phyloP scores from a whole-genome alignment of 768 basidiomycete genomes.

The Heimioporus sp. region DNA sequence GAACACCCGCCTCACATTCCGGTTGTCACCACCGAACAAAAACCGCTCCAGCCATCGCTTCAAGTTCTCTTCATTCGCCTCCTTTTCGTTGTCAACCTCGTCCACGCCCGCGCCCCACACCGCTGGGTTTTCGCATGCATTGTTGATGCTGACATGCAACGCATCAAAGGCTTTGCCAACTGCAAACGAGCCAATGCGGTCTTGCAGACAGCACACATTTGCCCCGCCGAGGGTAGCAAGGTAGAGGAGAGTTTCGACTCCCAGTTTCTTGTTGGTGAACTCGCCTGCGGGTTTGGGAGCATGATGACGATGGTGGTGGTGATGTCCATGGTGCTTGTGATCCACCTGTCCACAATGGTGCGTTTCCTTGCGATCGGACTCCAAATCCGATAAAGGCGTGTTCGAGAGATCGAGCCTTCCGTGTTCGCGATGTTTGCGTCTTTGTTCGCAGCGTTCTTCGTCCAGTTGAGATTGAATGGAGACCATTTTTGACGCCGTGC shows the following conservation, averaged over 20 bases:
- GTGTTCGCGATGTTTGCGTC: background rate
- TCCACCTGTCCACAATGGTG: too few species aligned
- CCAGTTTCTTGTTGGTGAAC: slow-evolving; percentile 62
- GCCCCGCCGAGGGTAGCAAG: slow-evolving; percentile 94
- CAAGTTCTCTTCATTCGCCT: slow-evolving; percentile 31
- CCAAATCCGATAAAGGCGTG: too few species aligned
- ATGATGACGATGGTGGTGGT: too few species aligned
- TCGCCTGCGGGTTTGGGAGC: slow-evolving; percentile 4
- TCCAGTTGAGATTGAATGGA: slow-evolving; percentile 42
- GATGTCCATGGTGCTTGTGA: too few species aligned
- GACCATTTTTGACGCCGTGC: slow-evolving; percentile 78
- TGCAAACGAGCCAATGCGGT: slow-evolving; percentile 71
- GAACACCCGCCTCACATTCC: slow-evolving; percentile 77
- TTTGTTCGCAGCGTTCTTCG: background rate
- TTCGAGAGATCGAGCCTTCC: too few species aligned
- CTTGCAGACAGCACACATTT: slow-evolving; percentile 67
- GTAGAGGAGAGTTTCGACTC: slow-evolving; percentile 75
- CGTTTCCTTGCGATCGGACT: too few species aligned
- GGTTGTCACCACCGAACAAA: slow-evolving; percentile 81
- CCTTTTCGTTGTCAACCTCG: slow-evolving; percentile 12
- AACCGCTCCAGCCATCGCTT: slow-evolving; percentile 72
- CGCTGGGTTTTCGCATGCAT: slow-evolving; percentile 51
- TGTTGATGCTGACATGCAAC: slow-evolving; percentile 60
- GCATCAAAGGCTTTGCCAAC: slow-evolving; percentile 91
- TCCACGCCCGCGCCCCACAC: slow-evolving; percentile 42